Evolutionary conservation across 2,329 filamentous ascomycete species (phyloP), one percentile per base, ranked within the genome.

Genomic region (Pseudocercospora vitis): DNA sequence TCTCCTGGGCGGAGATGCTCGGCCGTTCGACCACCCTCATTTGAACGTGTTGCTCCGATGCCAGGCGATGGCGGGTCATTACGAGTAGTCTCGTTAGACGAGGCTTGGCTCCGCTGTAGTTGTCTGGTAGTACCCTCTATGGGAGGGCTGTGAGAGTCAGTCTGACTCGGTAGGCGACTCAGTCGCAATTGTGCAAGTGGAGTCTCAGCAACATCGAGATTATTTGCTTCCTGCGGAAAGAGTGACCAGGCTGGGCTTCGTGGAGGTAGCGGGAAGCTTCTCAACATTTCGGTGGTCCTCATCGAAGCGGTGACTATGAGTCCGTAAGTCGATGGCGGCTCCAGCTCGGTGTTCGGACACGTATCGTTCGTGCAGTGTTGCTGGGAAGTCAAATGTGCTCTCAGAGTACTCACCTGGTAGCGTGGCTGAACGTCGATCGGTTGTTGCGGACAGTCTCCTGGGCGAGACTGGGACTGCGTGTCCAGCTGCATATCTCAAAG

Each of bases 261-360:
- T 3, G 62, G 61, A 6, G 64, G 64, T 6, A 32, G 35, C 3
- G 65, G 64, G 35, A 68, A 68, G 8, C 54, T 55, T 7, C 52
- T 26, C 23, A 66, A 53, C 4, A 66, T 19, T 3, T 66, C 62
- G 12, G 44, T 47, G 6, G 64, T 65, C 21, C 61, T 50, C 26
- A 57, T 47, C 9, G 63, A 64, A 40, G 53, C 50, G 40, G 50
- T 37, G 26, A 23, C 44, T 56, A 11, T 16, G n/a, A n/a, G n/a
- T n/a, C n/a, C n/a, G n/a, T n/a, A n/a, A n/a, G n/a, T n/a, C n/a
- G n/a, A n/a, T n/a, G n/a, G n/a, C n/a, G n/a, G n/a, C n/a, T n/a
- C n/a, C n/a, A n/a, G n/a, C n/a, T n/a, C n/a, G n/a, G n/a, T n/a
- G n/a, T n/a, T n/a, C n/a, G n/a, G n/a, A n/a, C n/a, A n/a, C n/a